Conservation (phyloP, 306 rosid species). For the Hylodesmum podocarpum region DNA sequence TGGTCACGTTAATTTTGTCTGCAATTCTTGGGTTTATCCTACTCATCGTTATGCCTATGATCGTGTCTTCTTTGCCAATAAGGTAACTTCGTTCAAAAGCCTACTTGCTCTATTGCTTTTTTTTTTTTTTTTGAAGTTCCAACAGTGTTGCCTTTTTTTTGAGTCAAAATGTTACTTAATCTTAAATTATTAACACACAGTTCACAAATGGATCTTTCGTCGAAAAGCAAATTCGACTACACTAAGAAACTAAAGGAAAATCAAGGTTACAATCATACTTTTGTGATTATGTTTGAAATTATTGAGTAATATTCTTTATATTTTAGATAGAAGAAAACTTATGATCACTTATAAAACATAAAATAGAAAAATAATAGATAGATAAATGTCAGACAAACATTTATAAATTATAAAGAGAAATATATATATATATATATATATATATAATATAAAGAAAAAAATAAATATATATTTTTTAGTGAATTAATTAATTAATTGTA, state of each 20-base stretch:
- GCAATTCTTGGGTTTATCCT: conserved; percentile 98
- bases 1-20: conserved; percentile 60
- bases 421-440: too few species aligned
- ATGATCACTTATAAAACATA: too few species aligned
- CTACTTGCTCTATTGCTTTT: not conserved
- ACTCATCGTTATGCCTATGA: conserved; percentile 58
- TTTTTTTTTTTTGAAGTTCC: too few species aligned
- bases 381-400: too few species aligned
- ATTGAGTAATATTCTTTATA: too few species aligned
- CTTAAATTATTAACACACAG: not conserved
- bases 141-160: not conserved
- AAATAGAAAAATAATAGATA: too few species aligned
- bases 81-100: conserved; percentile 36
- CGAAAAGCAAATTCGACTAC: not conserved
- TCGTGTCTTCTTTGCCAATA: conserved; percentile 79
- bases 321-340: too few species aligned
- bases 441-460: too few species aligned
- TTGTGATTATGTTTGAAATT: too few species aligned
- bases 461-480: too few species aligned
- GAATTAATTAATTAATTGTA: too few species aligned
- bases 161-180: not conserved
- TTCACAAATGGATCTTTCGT: not conserved
- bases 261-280: not conserved
- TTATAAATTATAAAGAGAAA: too few species aligned
- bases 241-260: not conserved